A percentile compares a stretch with the other conserved stretches of the same genome.
Evolutionary conservation across 352 stramenopile species (phyloP).

Genomic region (Phytopythium kandeliae): DNA sequence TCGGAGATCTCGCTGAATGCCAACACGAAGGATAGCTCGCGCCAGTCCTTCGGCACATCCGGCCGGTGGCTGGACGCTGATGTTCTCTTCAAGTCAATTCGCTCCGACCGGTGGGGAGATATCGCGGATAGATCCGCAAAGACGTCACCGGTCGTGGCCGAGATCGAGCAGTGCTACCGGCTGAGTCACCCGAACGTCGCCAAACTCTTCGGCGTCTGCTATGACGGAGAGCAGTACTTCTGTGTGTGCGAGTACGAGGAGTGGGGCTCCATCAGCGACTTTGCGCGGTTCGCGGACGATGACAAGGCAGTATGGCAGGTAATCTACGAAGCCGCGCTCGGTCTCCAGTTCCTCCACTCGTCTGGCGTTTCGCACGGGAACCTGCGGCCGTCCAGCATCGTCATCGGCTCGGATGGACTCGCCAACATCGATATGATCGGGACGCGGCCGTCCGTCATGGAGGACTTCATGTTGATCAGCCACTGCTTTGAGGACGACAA

Average conservation of each 20-base stretch:
- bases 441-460: background rate
- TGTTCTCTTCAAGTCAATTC: constrained; percentile 3
- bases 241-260: constrained; percentile 16
- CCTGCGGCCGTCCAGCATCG: constrained; percentile 7
- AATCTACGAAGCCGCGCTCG: constrained; percentile 7
- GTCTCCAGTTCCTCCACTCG: constrained; percentile 6
- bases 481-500: constrained; percentile 1
- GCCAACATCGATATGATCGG: constrained; percentile 16
- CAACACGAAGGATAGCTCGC: background rate
- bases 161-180: constrained; percentile 13
- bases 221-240: constrained; percentile 9
- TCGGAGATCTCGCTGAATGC: background rate
- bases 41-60: background rate
- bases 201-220: constrained; percentile 18
- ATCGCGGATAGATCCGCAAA: too few relatives aligned
- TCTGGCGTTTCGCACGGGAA: constrained; percentile 5
- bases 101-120: background rate
- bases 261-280: constrained; percentile 5
- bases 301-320: constrained; percentile 1
- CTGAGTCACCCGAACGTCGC: constrained; percentile 18
- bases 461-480: background rate
- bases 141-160: constrained; percentile 1
- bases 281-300: background rate
- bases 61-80: constrained; percentile 1
- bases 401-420: constrained; percentile 4